Base-by-base conservation (phyloP, 2,329 filamentous ascomycete genomes). In the Sporothrix humicola region DNA sequence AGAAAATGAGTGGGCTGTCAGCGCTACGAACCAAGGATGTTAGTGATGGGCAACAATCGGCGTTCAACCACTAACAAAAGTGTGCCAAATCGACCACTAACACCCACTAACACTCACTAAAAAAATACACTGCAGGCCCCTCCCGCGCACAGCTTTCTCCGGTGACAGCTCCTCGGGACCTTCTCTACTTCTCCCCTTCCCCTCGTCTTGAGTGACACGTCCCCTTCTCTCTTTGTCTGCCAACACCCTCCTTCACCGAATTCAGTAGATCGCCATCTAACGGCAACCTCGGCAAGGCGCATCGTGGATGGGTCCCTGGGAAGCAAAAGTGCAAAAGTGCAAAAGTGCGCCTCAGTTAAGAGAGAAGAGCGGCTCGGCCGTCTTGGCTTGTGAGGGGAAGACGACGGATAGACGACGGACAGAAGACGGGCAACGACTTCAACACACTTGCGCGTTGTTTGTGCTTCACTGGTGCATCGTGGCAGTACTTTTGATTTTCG, bases 61-160 rank as follows among this genome's bases (percentile, higher is more conserved):
- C 31, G 4, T 5, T 37, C 23, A 54, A 13, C 17, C 6, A 61
- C 6, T 15, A 42, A 17, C 31, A 37, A 37, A 37, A 37, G 31
- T 37, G 31, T 37, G 31, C 31, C 9, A 26, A 56, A 56, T 56
- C 52, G 52, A 26, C 52, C 52, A 23, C 13, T 56, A 54, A 13
- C 48, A 15, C 48, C 17, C 6, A 61, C 6, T 15, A 42, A 17
- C 31, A 37, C 58, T 42, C 17, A 8, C 37, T 44, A 65, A 44
- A 10, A 65, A 65, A 65, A 46, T 13, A 65, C 59, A 65, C 59
- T 65, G 37, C 59, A 65, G 59, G 59, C 59, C 37, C 59, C 59
- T 42, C 58, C 15, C 10, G 58, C 15, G 31, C 31, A 42, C 31
- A 42, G 26, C 58, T 17, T 42, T 65, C 42, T 65, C 61, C 37